Conservation (phyloP, 2,329 filamentous ascomycete species). For the Hypocrella siamensis region DNA sequence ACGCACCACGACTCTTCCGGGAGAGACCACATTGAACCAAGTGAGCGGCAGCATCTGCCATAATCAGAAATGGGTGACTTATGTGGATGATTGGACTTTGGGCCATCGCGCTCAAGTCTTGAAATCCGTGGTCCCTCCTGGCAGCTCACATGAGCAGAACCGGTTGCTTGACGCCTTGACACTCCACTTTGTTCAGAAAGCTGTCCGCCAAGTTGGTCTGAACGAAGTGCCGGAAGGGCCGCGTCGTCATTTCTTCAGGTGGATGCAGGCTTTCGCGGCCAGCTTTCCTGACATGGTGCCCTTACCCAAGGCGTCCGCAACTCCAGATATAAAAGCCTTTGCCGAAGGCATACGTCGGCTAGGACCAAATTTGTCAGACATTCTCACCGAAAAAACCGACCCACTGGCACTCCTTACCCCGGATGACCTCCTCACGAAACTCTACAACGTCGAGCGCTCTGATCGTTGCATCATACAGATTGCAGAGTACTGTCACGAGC, state of each 20-base stretch:
- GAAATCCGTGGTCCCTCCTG: background rate
- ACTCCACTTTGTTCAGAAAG: background rate
- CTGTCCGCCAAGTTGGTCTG: background rate
- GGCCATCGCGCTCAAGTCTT: background rate
- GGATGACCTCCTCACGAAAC: constrained; percentile 1
- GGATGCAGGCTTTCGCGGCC: background rate
- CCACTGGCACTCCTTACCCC: constrained; percentile 1
- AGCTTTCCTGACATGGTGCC: too few relatives aligned
- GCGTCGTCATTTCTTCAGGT: background rate
- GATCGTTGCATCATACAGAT: constrained; percentile 2
- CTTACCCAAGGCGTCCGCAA: background rate
- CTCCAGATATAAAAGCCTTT: background rate
- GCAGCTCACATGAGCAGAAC: background rate
- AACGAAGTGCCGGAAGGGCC: background rate
- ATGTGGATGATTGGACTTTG: background rate
- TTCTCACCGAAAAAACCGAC: constrained; percentile 1
- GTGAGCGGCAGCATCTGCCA: background rate
- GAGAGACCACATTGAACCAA: background rate
- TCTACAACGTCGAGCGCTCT: constrained; percentile 1
- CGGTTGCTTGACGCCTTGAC: background rate
- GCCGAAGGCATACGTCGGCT: background rate
- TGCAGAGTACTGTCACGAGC: constrained; percentile 2
- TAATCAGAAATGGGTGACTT: background rate
- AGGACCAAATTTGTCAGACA: background rate
- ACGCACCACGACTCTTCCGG: background rate